Evolutionary conservation across 2,329 filamentous ascomycete genomes (phyloP).

Genomic region (Alternaria sp.): DNA sequence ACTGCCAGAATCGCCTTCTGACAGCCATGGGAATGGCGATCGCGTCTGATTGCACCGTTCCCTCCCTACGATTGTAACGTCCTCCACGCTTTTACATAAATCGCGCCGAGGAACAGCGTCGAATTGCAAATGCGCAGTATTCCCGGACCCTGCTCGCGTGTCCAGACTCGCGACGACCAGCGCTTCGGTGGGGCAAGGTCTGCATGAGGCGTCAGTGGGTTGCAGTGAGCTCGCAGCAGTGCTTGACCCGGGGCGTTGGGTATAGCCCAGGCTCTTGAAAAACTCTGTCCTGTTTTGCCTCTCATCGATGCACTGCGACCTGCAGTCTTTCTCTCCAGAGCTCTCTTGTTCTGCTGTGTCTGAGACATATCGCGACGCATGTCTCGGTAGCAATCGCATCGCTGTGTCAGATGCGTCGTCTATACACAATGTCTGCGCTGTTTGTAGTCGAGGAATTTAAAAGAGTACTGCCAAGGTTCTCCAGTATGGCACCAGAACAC

Average conservation of each 20-base stretch:
- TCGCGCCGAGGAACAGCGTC: slow-evolving; percentile 8
- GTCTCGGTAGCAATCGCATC: not conserved
- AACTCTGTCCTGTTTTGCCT: not conserved
- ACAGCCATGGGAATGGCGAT: slow-evolving; percentile 25
- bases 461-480: slow-evolving; percentile 2
- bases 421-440: slow-evolving; percentile 15
- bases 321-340: not conserved
- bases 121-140: not conserved
- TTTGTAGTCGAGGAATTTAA: not conserved
- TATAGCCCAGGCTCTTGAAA: not conserved
- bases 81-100: slow-evolving; percentile 40
- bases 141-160: slow-evolving; percentile 11
- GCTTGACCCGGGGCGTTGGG: not conserved
- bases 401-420: slow-evolving; percentile 15
- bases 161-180: slow-evolving; percentile 7
- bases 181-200: slow-evolving; percentile 4
- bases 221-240: slow-evolving; percentile 4
- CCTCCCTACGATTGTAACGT: slow-evolving; percentile 15
- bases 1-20: slow-evolving; percentile 27
- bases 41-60: slow-evolving; percentile 37
- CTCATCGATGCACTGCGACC: not conserved
- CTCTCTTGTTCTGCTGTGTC: not conserved
- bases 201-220: slow-evolving; percentile 5
- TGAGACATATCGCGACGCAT: not conserved
- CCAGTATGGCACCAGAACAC: not conserved